A percentile compares a stretch with the other conserved stretches of the same genome.
Conservation (phyloP, 371 early-diverging fungal genomes). For the Mucor lusitanicus region DNA sequence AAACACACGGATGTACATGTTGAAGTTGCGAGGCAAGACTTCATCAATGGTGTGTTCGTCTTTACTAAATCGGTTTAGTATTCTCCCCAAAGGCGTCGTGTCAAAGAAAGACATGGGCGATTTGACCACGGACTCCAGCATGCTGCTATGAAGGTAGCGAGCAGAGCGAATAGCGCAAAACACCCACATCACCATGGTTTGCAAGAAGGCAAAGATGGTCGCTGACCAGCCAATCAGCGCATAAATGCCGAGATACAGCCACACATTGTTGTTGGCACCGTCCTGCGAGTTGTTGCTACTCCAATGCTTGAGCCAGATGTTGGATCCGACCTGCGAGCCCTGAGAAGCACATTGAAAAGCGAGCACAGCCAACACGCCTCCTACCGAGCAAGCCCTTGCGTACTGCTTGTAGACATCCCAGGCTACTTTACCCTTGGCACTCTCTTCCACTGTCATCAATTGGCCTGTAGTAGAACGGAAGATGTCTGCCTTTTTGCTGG, state of each 20-base stretch:
- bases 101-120: constrained; percentile 91
- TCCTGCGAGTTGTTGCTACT: constrained; percentile 50
- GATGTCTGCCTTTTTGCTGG: neutral
- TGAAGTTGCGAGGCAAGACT: constrained; percentile 64
- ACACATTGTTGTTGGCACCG: constrained; percentile 37
- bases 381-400: constrained; percentile 70
- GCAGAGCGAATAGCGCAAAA: constrained; percentile 81
- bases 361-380: constrained; percentile 56
- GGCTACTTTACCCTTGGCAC: constrained; percentile 79
- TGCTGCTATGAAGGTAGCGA: constrained; percentile 57
- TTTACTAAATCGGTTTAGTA: constrained; percentile 86
- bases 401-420: constrained; percentile 75
- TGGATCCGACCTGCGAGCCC: constrained; percentile 42
- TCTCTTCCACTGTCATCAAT: constrained; percentile 75
- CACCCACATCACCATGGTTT: constrained; percentile 79
- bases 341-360: constrained; percentile 54
- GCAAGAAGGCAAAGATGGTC: constrained; percentile 67
- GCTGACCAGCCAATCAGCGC: constrained; percentile 76
- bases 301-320: constrained; percentile 80
- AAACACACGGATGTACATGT: constrained; percentile 56
- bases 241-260: constrained; percentile 77
- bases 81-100: constrained; percentile 86
- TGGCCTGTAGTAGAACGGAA: constrained; percentile 14
- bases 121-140: constrained; percentile 52
- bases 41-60: constrained; percentile 89